Base-by-base conservation (phyloP, 2,329 filamentous ascomycete species). In the Colletotrichum spinosum region DNA sequence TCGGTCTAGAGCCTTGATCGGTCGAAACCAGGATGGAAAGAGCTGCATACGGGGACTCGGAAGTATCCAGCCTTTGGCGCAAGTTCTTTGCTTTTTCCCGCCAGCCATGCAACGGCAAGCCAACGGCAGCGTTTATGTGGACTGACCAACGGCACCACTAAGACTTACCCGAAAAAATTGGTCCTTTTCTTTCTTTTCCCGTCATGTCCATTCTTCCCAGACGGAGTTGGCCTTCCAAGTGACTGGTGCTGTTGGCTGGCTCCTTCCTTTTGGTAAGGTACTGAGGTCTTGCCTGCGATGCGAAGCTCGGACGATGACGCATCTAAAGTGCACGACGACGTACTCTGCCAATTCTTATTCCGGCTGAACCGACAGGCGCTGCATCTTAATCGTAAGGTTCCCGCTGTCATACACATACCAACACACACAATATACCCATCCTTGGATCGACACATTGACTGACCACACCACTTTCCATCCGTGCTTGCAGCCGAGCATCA, bases 31-130 rank as follows among this genome's bases (percentile, higher is more conserved):
- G 25, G 25, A 25, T 25, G 25, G 25, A 25, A 25, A 25, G 25
- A 25, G 25, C 25, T 6, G 34, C 17, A 39, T 39, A 62, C 37
- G 55, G 55, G 55, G 60, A 44, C 38, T 50, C 55, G 55, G 55
- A 60, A 38, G 17, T 15, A 10, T 54, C 38, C 49, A 52, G 35
- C 35, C 54, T 49, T 49, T n/a, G 33, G 15, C 17, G 53, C 53
- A 48, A 42, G 42, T 46, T n/a, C n/a, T 46, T 62, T 62, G 52
- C 58, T 65, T 65, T 65, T 62, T 49, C 46, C 62, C 62, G 45
- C 54, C 42, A 52, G 60, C 51, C 17, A 58, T 41, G 34, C 49
- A 53, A 53, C 56, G 56, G 56, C 39, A 34, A 34, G 56, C 49
- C 41, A 46, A 46, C 56, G 56, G 34, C 39, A 25, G 25, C 25